A percentile compares a stretch with the other conserved stretches of the same genome.
phyloP scores from a whole-genome alignment of 208 protist genomes.

The Crithidia brevicula region DNA sequence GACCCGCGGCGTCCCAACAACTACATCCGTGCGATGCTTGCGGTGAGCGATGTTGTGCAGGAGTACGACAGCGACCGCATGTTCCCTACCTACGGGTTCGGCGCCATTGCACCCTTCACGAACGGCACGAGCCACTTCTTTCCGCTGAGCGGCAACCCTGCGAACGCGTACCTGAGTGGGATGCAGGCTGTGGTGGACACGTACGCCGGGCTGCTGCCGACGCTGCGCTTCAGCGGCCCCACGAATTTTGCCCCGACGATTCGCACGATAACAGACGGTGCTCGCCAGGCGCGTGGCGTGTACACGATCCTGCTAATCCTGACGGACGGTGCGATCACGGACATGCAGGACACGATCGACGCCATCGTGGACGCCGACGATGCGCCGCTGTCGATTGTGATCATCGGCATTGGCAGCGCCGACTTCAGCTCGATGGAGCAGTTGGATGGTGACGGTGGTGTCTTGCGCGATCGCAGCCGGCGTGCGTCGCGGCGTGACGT shows the following conservation, averaged over 20 bases:
- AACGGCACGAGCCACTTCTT: conserved; percentile 59
- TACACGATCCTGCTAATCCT: conserved; percentile 93
- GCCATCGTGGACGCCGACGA: conserved; percentile 74
- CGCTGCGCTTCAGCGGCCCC: conserved; percentile 50
- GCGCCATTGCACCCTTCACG: conserved; percentile 42
- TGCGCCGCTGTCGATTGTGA: conserved; percentile 90
- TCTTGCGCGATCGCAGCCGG: conserved; percentile 15
- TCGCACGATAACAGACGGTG: conserved; percentile 24
- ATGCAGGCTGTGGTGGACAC: conserved; percentile 60
- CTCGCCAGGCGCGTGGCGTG: conserved; percentile 26
- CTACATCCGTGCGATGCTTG: conserved; percentile 50
- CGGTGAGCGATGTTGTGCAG: conserved; percentile 47
- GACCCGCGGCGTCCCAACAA: conserved; percentile 34
- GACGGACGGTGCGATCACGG: conserved; percentile 90
- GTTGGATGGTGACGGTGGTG: conserved; percentile 87
- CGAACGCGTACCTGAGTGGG: conserved; percentile 52
- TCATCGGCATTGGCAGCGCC: conserved; percentile 90
- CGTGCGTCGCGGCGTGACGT: conserved; percentile 43
- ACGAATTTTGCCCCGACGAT: conserved; percentile 74
- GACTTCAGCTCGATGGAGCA: conserved; percentile 92
- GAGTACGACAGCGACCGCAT: conserved; percentile 59
- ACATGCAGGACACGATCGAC: conserved; percentile 80
- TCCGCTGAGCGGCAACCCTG: conserved; percentile 40
- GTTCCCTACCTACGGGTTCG: conserved; percentile 55
- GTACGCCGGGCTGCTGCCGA: conserved; percentile 42